Percentiles rank a stretch among this genome's conserved stretches.
phyloP scores from a whole-genome alignment of 1,284 basidiomycete genomes.

The Pseudozyma flocculosa region DNA sequence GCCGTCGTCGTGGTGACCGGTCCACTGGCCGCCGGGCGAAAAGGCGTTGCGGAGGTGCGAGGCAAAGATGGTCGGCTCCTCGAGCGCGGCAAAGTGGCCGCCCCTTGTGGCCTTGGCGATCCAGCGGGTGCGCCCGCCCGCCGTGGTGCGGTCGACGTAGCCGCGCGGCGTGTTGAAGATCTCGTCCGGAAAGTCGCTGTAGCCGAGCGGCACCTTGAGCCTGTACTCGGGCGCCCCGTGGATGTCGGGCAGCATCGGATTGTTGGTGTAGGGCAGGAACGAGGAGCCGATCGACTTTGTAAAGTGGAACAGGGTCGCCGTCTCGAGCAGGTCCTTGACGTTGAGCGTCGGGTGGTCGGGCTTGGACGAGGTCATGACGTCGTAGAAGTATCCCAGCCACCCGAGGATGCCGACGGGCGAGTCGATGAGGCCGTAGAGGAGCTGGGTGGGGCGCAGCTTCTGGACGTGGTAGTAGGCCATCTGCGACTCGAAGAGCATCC shows the following conservation, averaged over 20 bases:
- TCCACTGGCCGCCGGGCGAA: slow-evolving; percentile 19
- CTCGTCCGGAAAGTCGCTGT: slow-evolving; percentile 43
- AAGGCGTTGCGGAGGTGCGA: slow-evolving; percentile 43
- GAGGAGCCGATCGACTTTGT: slow-evolving; percentile 40
- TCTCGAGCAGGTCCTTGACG: slow-evolving; percentile 26
- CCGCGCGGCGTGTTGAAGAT: slow-evolving; percentile 32
- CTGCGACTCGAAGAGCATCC: slow-evolving; percentile 23
- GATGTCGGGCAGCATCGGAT: slow-evolving; percentile 29
- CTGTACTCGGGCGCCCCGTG: slow-evolving; percentile 21
- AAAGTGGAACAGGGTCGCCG: slow-evolving; percentile 33
- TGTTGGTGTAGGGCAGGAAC: slow-evolving; percentile 43
- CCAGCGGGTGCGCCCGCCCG: slow-evolving; percentile 29
- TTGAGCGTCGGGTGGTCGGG: slow-evolving; percentile 25
- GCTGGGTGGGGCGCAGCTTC: slow-evolving; percentile 24
- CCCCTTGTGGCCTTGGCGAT: slow-evolving; percentile 24
- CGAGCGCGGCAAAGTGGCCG: slow-evolving; percentile 48
- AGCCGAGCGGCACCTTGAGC: slow-evolving; percentile 33
- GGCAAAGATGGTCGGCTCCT: slow-evolving; percentile 39
- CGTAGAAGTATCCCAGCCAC: slow-evolving; percentile 42
- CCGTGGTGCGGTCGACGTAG: slow-evolving; percentile 27
- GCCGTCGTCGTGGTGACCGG: slow-evolving; percentile 17
- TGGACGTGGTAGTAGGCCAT: slow-evolving; percentile 44
- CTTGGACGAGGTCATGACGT: slow-evolving; percentile 10
- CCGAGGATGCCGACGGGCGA: slow-evolving; percentile 41
- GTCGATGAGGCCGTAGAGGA: slow-evolving; percentile 36